Percentiles rank a stretch among this genome's conserved stretches.
Conservation (phyloP, 2,329 filamentous ascomycete genomes). For the Diplodia scrobiculata region DNA sequence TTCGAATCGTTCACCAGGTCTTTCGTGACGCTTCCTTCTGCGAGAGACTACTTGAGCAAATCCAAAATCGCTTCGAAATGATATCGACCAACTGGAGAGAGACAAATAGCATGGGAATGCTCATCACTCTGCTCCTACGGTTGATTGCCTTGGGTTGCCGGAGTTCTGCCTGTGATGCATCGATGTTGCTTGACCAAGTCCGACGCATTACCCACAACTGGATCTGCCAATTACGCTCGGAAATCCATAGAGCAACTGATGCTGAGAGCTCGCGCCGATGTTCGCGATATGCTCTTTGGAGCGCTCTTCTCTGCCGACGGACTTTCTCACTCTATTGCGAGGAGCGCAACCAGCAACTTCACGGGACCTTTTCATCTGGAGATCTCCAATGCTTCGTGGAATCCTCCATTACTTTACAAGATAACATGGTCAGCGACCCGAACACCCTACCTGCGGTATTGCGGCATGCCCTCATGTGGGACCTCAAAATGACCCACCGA, state of each 20-base stretch:
- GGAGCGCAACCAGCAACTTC: background rate
- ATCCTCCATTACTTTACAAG: constrained; percentile 51
- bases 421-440: constrained; percentile 49
- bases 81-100: constrained; percentile 64
- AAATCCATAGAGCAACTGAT: constrained; percentile 48
- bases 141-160: constrained; percentile 38
- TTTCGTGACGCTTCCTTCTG: constrained; percentile 59
- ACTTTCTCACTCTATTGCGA: constrained; percentile 46
- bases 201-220: constrained; percentile 54
- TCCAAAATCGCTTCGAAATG: constrained; percentile 50
- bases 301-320: constrained; percentile 59
- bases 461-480: constrained; percentile 50
- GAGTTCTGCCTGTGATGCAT: constrained; percentile 28
- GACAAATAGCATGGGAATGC: constrained; percentile 58
- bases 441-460: constrained; percentile 40
- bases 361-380: constrained; percentile 7
- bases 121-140: constrained; percentile 57
- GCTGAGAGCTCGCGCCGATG: constrained; percentile 44
- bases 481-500: constrained; percentile 50
- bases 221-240: constrained; percentile 52
- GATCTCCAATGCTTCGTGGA: constrained; percentile 42
- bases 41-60: constrained; percentile 50
- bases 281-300: constrained; percentile 55
- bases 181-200: constrained; percentile 46
- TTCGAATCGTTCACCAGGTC: constrained; percentile 54